These are phyloP conservation scores for Cadophora luteo-olivacea DNA, from an alignment of 2,329 filamentous ascomycete species.

Conservation along the genomic window DNA sequence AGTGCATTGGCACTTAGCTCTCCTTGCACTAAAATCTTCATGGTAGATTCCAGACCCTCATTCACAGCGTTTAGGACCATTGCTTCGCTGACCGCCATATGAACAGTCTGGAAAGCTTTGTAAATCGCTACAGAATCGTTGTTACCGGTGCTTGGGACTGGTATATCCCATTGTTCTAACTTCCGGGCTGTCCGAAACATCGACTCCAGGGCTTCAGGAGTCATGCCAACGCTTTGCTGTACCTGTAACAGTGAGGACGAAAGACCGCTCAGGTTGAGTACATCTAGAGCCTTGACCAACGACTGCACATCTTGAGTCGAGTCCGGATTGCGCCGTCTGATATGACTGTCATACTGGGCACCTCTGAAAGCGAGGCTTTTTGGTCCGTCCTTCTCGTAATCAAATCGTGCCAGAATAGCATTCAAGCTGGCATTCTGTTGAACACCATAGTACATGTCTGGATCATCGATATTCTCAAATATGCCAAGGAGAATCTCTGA, in stretches of 20 bases:
- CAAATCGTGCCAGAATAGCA: conserved; percentile 80
- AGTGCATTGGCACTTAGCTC: conserved; percentile 58
- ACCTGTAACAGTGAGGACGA: conserved; percentile 79
- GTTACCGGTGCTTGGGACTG: conserved; percentile 67
- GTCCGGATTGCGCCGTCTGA: conserved; percentile 65
- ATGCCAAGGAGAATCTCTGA: conserved; percentile 78
- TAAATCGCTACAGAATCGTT: conserved; percentile 76
- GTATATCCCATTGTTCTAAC: conserved; percentile 91
- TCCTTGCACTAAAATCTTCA: conserved; percentile 60
- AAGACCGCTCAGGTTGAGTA: conserved; percentile 83
- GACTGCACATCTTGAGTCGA: conserved; percentile 68
- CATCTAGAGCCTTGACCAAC: conserved; percentile 78
- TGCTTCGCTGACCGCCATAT: conserved; percentile 64
- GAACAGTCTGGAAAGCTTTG: conserved; percentile 79
- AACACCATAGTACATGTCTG: conserved; percentile 93
- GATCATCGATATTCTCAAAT: conserved; percentile 93
- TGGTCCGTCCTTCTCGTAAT: conserved; percentile 86
- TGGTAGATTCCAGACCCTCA: conserved; percentile 65
- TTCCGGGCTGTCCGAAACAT: conserved; percentile 82
- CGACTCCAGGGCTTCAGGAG: conserved; percentile 67
- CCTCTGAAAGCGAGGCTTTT: conserved; percentile 91
- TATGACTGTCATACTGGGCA: conserved; percentile 86
- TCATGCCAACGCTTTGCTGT: conserved; percentile 65
- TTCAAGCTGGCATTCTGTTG: conserved; percentile 77
- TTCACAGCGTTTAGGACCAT: conserved; percentile 65